Evolutionary conservation across 208 protist species (phyloP).

Genomic region (Leptomonas pyrrhocoris): DNA sequence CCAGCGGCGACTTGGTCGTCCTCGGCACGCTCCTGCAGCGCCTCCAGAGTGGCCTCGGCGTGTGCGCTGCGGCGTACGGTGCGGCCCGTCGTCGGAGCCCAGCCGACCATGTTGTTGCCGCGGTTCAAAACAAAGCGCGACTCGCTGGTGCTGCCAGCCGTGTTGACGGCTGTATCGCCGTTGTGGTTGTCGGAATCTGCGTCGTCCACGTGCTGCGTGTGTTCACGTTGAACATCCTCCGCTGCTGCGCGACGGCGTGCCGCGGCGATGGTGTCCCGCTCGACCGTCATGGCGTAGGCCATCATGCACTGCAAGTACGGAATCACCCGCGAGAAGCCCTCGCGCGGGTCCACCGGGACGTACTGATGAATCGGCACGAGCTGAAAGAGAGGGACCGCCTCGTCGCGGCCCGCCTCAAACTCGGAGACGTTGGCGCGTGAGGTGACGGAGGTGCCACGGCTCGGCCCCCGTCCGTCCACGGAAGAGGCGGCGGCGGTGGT

Average conservation of each 20-base stretch:
- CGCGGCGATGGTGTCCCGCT: constrained; percentile 21
- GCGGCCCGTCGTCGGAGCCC: constrained; percentile 24
- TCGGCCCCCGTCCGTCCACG: not conserved
- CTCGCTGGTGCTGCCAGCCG: constrained; percentile 2
- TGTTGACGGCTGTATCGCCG: not conserved
- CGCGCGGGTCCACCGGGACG: constrained; percentile 47
- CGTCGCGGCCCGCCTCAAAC: constrained; percentile 20
- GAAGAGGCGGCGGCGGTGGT: not conserved
- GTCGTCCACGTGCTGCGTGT: not conserved
- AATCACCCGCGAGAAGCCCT: constrained; percentile 47
- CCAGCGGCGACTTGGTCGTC: constrained; percentile 4
- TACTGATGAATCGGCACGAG: constrained; percentile 62
- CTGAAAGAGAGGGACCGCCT: constrained; percentile 56
- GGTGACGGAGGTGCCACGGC: constrained; percentile 5
- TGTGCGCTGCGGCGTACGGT: constrained; percentile 15
- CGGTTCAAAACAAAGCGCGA: constrained; percentile 27
- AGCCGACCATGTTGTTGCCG: constrained; percentile 47
- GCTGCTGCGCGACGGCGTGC: constrained; percentile 4
- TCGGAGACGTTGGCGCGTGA: constrained; percentile 21
- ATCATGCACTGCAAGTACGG: constrained; percentile 62
- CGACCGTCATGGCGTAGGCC: constrained; percentile 16
- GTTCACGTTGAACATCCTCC: constrained; percentile 1
- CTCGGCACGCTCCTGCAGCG: constrained; percentile 4
- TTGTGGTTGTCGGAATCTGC: not conserved
- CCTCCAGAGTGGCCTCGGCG: not conserved